Evolutionary conservation across 2,329 filamentous ascomycete genomes (phyloP).

Genomic region (Mollisia scopiformis): DNA sequence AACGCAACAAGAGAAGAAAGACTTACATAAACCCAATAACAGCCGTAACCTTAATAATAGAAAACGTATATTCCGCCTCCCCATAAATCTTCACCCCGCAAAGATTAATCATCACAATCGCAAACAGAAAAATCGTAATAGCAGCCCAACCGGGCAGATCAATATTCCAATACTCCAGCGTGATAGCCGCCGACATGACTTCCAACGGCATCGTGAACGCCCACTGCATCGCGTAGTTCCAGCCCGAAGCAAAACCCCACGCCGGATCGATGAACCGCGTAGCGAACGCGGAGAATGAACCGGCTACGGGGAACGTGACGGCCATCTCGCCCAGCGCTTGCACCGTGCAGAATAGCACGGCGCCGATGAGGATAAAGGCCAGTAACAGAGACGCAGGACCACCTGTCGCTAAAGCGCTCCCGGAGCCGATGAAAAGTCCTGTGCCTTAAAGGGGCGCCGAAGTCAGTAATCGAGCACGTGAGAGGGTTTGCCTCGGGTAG

Average conservation of each 20-base stretch:
- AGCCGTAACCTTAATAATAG: slow-evolving; percentile 83
- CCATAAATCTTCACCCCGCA: slow-evolving; percentile 88
- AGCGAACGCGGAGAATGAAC: slow-evolving; percentile 89
- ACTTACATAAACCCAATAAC: slow-evolving; percentile 87
- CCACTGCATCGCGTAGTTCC: slow-evolving; percentile 94
- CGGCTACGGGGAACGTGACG: slow-evolving; percentile 91
- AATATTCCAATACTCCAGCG: slow-evolving; percentile 81
- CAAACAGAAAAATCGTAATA: slow-evolving; percentile 77
- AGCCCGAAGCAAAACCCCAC: slow-evolving; percentile 93
- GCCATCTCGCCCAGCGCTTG: slow-evolving; percentile 92
- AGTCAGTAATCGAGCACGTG: slow-evolving; percentile 21
- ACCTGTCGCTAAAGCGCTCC: slow-evolving; percentile 68
- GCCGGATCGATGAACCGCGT: slow-evolving; percentile 94
- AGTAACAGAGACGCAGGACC: slow-evolving; percentile 80
- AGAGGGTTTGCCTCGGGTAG: too few relatives aligned
- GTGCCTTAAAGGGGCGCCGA: slow-evolving; percentile 63
- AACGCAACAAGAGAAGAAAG: too few relatives aligned
- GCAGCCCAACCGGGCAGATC: slow-evolving; percentile 77
- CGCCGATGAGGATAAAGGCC: slow-evolving; percentile 77
- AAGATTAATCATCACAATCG: slow-evolving; percentile 82
- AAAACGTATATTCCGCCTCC: slow-evolving; percentile 87
- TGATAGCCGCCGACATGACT: slow-evolving; percentile 83
- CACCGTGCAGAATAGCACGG: slow-evolving; percentile 89
- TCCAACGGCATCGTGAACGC: slow-evolving; percentile 81
- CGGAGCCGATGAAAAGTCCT: slow-evolving; percentile 86